Conservation (phyloP, 106 monocot species). For the Agapanthus africanus region DNA sequence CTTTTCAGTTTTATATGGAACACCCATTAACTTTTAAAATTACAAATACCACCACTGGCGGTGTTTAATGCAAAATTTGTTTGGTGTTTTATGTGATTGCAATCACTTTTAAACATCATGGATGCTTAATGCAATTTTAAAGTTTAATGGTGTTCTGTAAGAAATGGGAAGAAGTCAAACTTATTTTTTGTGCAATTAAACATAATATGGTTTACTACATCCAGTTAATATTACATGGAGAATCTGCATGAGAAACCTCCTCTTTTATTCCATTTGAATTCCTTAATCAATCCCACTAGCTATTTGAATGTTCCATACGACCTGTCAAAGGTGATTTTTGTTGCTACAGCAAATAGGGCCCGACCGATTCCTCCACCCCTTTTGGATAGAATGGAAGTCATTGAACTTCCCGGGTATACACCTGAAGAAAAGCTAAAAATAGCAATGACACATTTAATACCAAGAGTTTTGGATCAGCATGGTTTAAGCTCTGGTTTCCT, state of each 20-base stretch:
- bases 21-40: background rate
- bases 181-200: background rate
- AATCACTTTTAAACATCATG: no score
- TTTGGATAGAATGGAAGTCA: conserved; percentile 98
- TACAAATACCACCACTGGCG: no score
- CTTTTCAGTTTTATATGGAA: no score
- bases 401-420: conserved; percentile 96
- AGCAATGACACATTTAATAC: conserved; percentile 82
- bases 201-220: background rate
- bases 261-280: conserved; percentile 1
- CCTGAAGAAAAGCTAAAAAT: conserved; percentile 97
- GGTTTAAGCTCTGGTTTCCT: conserved; percentile 74
- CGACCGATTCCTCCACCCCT: conserved; percentile 94
- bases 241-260: background rate
- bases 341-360: conserved; percentile 89
- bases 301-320: conserved; percentile 99
- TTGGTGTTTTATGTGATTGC: no score
- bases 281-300: conserved; percentile 60
- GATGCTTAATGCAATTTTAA: no score
- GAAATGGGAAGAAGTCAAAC: no score
- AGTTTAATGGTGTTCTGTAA: no score
- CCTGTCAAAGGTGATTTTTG: conserved; percentile 93
- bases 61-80: no score
- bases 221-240: background rate
- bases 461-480: conserved; percentile 91